Evolutionary conservation across 441 rosid species (phyloP).

Genomic region (Adansonia grandidieri): DNA sequence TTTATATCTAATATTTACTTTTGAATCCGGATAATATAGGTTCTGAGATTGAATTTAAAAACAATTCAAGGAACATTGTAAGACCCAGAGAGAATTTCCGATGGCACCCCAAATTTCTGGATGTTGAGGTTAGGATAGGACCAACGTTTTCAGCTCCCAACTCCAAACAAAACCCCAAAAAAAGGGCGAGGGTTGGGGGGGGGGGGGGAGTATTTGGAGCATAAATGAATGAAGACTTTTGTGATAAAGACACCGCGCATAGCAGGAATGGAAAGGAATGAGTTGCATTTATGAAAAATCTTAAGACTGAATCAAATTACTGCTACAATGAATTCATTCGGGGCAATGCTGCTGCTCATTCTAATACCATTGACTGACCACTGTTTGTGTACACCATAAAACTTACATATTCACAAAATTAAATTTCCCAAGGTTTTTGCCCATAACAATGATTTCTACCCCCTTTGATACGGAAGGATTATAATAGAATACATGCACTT

Average conservation of each 20-base stretch:
- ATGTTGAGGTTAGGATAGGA: too few relatives aligned
- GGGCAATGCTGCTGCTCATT: conserved; percentile 21
- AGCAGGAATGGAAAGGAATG: not conserved
- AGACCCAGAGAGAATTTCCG: too few relatives aligned
- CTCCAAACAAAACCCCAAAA: too few relatives aligned
- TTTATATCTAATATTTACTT: too few relatives aligned
- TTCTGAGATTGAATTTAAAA: too few relatives aligned
- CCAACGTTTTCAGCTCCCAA: too few relatives aligned
- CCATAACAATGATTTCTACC: conserved; percentile 53
- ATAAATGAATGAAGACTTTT: too few relatives aligned
- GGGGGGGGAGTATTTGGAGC: too few relatives aligned
- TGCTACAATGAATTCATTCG: not conserved
- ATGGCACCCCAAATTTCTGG: too few relatives aligned
- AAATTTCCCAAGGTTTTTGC: conserved; percentile 54
- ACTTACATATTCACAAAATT: conserved; percentile 59
- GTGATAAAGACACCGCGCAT: not conserved
- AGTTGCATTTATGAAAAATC: not conserved
- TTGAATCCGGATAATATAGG: too few relatives aligned
- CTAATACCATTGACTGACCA: conserved; percentile 21
- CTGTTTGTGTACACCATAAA: conserved; percentile 30
- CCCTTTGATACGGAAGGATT: conserved; percentile 44
- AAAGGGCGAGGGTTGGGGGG: too few relatives aligned
- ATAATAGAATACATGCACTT: conserved; percentile 51
- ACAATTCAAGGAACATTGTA: too few relatives aligned
- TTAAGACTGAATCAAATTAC: not conserved